Evolutionary conservation across 2,329 filamentous ascomycete genomes (phyloP).

Genomic region (Fusarium keratoplasticum): DNA sequence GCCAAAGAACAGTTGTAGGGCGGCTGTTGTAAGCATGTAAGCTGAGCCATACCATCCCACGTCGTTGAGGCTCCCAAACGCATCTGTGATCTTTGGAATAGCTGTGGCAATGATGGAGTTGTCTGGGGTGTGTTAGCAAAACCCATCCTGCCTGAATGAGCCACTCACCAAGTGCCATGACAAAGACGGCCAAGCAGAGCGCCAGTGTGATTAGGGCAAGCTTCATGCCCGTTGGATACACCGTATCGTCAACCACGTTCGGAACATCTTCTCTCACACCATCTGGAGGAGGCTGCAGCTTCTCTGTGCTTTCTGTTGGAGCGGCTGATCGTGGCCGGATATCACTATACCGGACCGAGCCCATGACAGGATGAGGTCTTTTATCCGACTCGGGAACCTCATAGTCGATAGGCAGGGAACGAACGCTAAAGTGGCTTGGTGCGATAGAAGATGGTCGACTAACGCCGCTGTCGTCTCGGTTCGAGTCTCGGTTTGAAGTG

Average conservation of each 20-base stretch:
- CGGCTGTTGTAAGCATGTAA: constrained; percentile 56
- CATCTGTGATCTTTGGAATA: constrained; percentile 57
- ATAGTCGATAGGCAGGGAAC: constrained; percentile 33
- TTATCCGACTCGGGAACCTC: constrained; percentile 20
- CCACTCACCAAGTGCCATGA: constrained; percentile 53
- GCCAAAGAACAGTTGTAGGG: constrained; percentile 54
- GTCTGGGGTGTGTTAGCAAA: constrained; percentile 39
- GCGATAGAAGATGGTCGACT: constrained; percentile 39
- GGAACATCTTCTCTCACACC: background rate
- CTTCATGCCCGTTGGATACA: constrained; percentile 42
- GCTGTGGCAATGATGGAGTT: constrained; percentile 58
- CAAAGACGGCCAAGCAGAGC: constrained; percentile 53
- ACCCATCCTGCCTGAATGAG: accelerated
- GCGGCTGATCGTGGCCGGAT: constrained; percentile 33
- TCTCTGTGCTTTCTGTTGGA: constrained; percentile 44
- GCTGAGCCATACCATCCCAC: constrained; percentile 63
- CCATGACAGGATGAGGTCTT: constrained; percentile 36
- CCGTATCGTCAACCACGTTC: constrained; percentile 11
- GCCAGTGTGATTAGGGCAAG: constrained; percentile 52
- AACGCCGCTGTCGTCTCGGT: constrained; percentile 37
- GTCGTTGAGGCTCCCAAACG: constrained; percentile 58
- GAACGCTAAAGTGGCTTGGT: constrained; percentile 37
- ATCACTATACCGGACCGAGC: constrained; percentile 38
- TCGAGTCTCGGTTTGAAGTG: constrained; percentile 21
- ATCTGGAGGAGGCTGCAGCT: constrained; percentile 28